These are phyloP conservation scores for Tulasnella sp. DNA, from an alignment of 768 basidiomycete species.

Conservation along the genomic window DNA sequence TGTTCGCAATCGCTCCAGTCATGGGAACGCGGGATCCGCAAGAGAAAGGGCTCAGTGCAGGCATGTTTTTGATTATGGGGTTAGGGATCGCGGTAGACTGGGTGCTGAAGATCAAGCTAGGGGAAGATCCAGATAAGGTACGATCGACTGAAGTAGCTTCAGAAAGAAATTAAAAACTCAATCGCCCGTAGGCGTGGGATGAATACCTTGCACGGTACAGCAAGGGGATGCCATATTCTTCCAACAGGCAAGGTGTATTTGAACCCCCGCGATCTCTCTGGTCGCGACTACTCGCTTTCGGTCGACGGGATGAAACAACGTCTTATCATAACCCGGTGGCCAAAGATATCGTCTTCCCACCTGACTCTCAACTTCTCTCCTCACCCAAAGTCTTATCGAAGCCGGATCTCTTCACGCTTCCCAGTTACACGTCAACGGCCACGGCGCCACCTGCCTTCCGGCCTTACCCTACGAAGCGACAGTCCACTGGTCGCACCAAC, in stretches of 20 bases:
- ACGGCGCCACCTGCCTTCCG: background rate
- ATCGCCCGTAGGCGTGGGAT: conserved; percentile 51
- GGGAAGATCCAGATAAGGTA: conserved; percentile 62
- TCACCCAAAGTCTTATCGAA: background rate
- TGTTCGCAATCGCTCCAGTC: conserved; percentile 44
- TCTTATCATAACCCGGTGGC: background rate
- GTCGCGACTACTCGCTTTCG: conserved; percentile 36
- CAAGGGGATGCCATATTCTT: conserved; percentile 37
- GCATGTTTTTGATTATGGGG: conserved; percentile 42
- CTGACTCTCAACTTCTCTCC: conserved; percentile 10
- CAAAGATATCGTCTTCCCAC: conserved; percentile 9
- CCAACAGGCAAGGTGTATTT: conserved; percentile 47
- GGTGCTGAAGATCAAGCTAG: conserved; percentile 43
- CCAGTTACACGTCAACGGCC: background rate
- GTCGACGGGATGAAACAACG: background rate
- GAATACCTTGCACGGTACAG: conserved; percentile 51
- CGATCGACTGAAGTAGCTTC: too few relatives aligned
- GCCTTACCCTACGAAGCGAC: background rate
- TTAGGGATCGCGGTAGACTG: conserved; percentile 44
- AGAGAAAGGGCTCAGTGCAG: conserved; percentile 52
- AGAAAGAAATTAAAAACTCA: background rate
- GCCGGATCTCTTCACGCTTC: background rate
- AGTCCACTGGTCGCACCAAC: background rate
- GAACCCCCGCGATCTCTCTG: conserved; percentile 44
- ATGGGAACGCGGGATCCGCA: conserved; percentile 33